Evolutionary conservation across 2,329 filamentous ascomycete genomes (phyloP), one percentile per base, ranked within the genome.

Genomic region (Fusarium agapanthi): DNA sequence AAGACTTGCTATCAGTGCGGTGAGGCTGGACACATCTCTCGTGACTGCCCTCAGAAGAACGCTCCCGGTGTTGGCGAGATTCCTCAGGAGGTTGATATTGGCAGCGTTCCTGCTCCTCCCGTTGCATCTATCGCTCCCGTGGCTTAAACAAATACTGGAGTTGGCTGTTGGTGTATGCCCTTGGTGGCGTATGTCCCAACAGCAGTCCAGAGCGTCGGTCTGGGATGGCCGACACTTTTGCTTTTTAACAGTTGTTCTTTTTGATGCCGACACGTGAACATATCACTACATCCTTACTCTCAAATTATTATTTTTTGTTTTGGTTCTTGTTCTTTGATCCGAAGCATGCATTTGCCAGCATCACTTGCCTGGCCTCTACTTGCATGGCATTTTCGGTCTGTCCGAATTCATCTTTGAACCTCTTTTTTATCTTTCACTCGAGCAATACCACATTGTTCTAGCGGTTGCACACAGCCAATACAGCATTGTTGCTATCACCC

Each of bases 1-100:
- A 99, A 98, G 91, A 97, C 95, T 74, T 99, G 96, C 90, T 99
- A 99, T 87, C 93, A 95, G 83, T 99, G 96, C 82, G 94, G 95
- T 75, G 93, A 98, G 86, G 91, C 95, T 65, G 96, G 96, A 59
- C 95, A 98, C 85, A 98, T 98, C 84, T 97, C 94, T 66, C 93
- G 95, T 72, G 95, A 98, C 78, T 98, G 96, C 87, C 93, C 95
- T 66, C 83, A 95, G 90, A 91, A 92, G 90, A 83, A 80, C 76
- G 81, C 83, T 73, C 85, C 83, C 14, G 69, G 67, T 14, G 66
- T 69, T 76, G 86, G 84, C 76, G 88, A 89, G 73, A 83, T 87
- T 61, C 80, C 78, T 48, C 45, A 68, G 41, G 84, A 87, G 67
- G 83, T 85, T 56, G 84, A 86, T 61, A 71, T 86, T 66, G 78